Evolutionary conservation across 345 rosid species (phyloP), one percentile per base, ranked within the genome.

Genomic region (Viola odorata): DNA sequence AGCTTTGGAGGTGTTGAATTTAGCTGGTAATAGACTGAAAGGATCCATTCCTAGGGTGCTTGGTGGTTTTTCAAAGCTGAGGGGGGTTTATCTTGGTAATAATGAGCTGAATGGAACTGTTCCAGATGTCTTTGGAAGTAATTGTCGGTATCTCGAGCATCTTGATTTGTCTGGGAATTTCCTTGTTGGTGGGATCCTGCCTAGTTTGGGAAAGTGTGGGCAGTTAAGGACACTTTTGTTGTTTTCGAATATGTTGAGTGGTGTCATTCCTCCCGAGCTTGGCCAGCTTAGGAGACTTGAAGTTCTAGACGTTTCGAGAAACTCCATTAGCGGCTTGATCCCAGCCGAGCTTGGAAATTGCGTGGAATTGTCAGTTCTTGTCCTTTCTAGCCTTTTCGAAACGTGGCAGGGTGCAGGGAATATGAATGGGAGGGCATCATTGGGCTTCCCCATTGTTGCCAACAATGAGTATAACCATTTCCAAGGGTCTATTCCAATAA

Each of bases 311-410:
- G 63, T 75, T 68, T 71, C 73, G 0, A 61, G 68, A 49, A 75
- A 75, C 64, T 62, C 41, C 58, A 66, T 75, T 32, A 41, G 37
- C 39, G 76, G 80, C 6, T 14, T 14, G 15, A 64, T 71, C 50
- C 80, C 80, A 41, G 3, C 58, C 12, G 76, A 75, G 49, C 80
- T 75, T 52, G 80, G 80, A 10, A 60, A 67, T 52, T 75, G 80
- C 23, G 38, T 14, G 17, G 17, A 61, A 8, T 47, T 71, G 70
- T 71, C 76, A 11, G 73, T 71, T 68, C 66, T 75, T 51, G 73
- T 75, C 55, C 73, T 75, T 37, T 62, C 75, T 6, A 67, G 48
- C 48, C 64, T 60, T 41, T 67, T 58, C 41, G 75, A 75, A 47
- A 60, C 73, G 17, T 37, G 61, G 52, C 75, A 16, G 16, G 45